These are phyloP conservation scores for Eimeria falciformis DNA, from an alignment of 169 alveolate species.

Conservation along the genomic window DNA sequence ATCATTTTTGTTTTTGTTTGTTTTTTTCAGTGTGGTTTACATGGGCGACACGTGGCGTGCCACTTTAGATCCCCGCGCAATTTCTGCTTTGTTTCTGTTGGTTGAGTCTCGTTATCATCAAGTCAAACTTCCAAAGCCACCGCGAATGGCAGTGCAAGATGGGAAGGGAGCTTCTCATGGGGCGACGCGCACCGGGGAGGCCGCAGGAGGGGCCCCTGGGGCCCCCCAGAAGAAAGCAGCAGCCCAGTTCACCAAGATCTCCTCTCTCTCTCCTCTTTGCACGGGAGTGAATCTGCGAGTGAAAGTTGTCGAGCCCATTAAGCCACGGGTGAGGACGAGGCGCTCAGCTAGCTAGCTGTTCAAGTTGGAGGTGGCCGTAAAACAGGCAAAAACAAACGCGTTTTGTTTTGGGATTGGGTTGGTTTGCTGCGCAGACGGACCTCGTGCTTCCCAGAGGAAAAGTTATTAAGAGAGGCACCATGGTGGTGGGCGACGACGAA, in stretches of 20 bases:
- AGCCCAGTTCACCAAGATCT: conserved; percentile 46
- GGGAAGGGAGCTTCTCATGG: conserved; percentile 2
- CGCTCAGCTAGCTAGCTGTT: not conserved
- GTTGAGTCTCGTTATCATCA: conserved; percentile 74
- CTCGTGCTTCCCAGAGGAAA: conserved; percentile 55
- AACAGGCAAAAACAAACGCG: no score
- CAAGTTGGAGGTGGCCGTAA: not conserved
- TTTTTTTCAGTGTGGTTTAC: conserved; percentile 66
- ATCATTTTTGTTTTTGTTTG: not conserved
- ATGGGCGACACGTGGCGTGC: conserved; percentile 76
- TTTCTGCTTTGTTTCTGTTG: conserved; percentile 61
- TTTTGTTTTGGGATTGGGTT: not conserved
- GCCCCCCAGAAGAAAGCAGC: conserved; percentile 60
- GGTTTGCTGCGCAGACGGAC: conserved; percentile 61
- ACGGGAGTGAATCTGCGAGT: conserved; percentile 75
- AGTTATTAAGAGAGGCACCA: conserved; percentile 36
- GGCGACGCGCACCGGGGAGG: conserved; percentile 5
- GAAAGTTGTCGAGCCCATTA: conserved; percentile 63
- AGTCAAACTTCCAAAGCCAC: conserved; percentile 53
- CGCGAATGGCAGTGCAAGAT: not conserved
- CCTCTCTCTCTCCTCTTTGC: conserved; percentile 67
- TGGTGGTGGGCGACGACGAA: conserved; percentile 71
- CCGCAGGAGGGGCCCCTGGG: not conserved
- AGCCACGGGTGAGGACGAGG: conserved; percentile 30
- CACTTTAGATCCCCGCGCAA: conserved; percentile 65